These are phyloP conservation scores for Paxillus involutus DNA, from an alignment of 768 basidiomycete genomes.

Conservation along the genomic window DNA sequence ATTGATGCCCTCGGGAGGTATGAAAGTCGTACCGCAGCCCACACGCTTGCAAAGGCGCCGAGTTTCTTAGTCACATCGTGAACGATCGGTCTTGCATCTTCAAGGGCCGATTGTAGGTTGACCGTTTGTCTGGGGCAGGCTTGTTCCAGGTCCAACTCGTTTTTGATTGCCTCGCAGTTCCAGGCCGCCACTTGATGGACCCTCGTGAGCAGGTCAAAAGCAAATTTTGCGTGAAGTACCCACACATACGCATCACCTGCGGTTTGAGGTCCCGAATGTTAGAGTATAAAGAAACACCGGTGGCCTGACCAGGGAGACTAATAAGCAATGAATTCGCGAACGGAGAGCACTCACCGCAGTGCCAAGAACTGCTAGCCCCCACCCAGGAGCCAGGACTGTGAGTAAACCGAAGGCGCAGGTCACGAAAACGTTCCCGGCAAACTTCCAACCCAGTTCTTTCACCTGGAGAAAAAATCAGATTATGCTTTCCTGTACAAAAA, in stretches of 20 bases:
- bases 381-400: conserved; percentile 8
- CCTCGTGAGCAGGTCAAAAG: neutral
- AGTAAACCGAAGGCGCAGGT: conserved; percentile 15
- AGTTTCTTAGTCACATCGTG: conserved; percentile 18
- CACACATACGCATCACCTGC: conserved; percentile 5
- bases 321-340: neutral
- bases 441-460: conserved; percentile 16
- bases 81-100: conserved; percentile 12
- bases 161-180: conserved; percentile 4
- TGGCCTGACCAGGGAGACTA: neutral
- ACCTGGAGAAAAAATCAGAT: conserved; percentile 11
- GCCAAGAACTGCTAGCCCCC: conserved; percentile 5
- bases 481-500: neutral
- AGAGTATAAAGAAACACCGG: neutral
- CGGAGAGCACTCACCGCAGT: neutral
- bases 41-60: conserved; percentile 17
- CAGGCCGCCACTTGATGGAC: conserved; percentile 7
- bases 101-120: conserved; percentile 10
- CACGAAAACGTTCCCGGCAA: conserved; percentile 9
- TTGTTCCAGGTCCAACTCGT: conserved; percentile 9
- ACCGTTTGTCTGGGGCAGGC: conserved; percentile 15
- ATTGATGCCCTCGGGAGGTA: neutral
- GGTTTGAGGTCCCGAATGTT: conserved; percentile 4
- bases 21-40: neutral
- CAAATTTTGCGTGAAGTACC: neutral